Evolutionary conservation across 225 moss, liverwort and hornwort genomes (phyloP).

Genomic region (Polytrichum commune): DNA sequence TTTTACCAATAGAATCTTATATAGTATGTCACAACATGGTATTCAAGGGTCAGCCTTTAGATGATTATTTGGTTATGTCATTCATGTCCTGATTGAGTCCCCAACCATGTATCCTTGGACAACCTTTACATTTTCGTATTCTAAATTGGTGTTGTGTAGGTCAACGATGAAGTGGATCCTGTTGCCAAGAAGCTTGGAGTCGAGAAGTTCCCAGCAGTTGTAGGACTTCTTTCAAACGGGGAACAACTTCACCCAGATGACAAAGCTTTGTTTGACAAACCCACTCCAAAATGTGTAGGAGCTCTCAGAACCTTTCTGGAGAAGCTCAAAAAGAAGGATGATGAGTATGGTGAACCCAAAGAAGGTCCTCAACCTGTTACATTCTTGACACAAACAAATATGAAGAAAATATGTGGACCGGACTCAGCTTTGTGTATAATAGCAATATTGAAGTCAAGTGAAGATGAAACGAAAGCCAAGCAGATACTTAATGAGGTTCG

Average conservation of each 20-base stretch:
- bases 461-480: slow-evolving; percentile 52
- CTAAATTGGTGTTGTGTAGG: slow-evolving; percentile 22
- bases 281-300: slow-evolving; percentile 44
- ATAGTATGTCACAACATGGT: no score
- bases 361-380: slow-evolving; percentile 35
- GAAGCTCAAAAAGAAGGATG: slow-evolving; percentile 61
- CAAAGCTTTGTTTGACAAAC: slow-evolving; percentile 31
- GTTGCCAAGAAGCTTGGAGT: slow-evolving; percentile 52
- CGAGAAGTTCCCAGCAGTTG: slow-evolving; percentile 53
- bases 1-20: no score
- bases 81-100: no score
- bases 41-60: no score
- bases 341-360: slow-evolving; percentile 33
- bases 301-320: slow-evolving; percentile 59
- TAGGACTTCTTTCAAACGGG: slow-evolving; percentile 60
- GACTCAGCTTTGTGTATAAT: slow-evolving; percentile 74
- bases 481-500: slow-evolving; percentile 69
- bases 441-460: slow-evolving; percentile 52
- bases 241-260: slow-evolving; percentile 55
- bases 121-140: background rate
- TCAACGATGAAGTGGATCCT: slow-evolving; percentile 43
- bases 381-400: slow-evolving; percentile 55
- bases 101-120: no score
- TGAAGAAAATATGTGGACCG: slow-evolving; percentile 64
- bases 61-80: no score